Conservation (phyloP, 306 rosid genomes). For the Cucurbita argyrosperma region DNA sequence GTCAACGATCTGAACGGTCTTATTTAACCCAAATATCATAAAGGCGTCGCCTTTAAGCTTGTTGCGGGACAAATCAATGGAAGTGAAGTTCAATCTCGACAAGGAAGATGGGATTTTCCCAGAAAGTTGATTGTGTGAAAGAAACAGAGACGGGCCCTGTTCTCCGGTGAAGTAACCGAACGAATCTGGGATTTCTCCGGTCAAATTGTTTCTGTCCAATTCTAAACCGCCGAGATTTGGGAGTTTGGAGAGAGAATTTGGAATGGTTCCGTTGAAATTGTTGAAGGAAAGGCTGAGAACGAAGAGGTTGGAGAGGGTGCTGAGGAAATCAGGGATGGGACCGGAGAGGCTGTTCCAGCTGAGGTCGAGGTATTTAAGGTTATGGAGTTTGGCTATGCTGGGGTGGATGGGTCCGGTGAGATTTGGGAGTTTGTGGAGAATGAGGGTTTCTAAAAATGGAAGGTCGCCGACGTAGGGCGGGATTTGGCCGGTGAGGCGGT, state of each 20-base stretch:
- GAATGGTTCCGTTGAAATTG: slow-evolving; percentile 37
- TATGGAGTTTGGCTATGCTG: slow-evolving; percentile 34
- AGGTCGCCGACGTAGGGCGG: slow-evolving; percentile 57
- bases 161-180: slow-evolving; percentile 19
- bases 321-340: slow-evolving; percentile 42
- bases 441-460: slow-evolving; percentile 35
- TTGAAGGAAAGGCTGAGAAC: slow-evolving; percentile 38
- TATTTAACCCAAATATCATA: slow-evolving; percentile 33
- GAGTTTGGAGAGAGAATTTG: slow-evolving; percentile 41
- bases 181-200: slow-evolving; percentile 29
- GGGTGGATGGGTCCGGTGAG: slow-evolving; percentile 51
- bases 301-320: slow-evolving; percentile 32
- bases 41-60: slow-evolving; percentile 57
- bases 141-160: slow-evolving; percentile 4
- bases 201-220: slow-evolving; percentile 35
- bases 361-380: slow-evolving; percentile 23
- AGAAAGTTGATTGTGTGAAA: slow-evolving; percentile 30
- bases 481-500: slow-evolving; percentile 29
- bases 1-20: slow-evolving; percentile 27
- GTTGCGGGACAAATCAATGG: slow-evolving; percentile 43
- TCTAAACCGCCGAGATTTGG: slow-evolving; percentile 11
- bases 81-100: slow-evolving; percentile 11
- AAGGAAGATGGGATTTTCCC: slow-evolving; percentile 42
- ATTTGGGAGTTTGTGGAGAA: slow-evolving; percentile 38
- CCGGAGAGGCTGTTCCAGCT: slow-evolving; percentile 45